Base-by-base conservation (phyloP, 345 rosid genomes). In the Tarenaya hassleriana region DNA sequence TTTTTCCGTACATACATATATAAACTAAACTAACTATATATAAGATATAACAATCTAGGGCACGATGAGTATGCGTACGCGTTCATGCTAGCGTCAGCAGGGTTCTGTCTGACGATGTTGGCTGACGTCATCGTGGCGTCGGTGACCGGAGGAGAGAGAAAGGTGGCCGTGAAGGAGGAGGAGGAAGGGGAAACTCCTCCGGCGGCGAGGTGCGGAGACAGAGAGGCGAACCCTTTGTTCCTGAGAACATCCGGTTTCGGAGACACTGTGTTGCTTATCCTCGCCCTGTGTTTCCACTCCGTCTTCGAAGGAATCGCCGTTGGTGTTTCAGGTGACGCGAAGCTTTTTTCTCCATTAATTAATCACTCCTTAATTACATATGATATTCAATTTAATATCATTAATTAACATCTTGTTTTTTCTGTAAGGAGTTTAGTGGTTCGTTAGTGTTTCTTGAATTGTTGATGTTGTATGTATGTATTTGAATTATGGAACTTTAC, bases 301-400 rank as follows among this genome's bases (percentile, higher is more conserved):
- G 53, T 89, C 32, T 89, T 89, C 45, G 95, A 86, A 68, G 97
- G 97, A 5, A 89, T 86, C 10, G 97, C 95, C 5, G 68, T 89
- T 56, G 97, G 97, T 37, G 80, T 83, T 41, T 66, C 95, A 47
- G 94, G 88, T 81, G 78, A n/a, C n/a, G n/a, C n/a, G n/a, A n/a
- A n/a, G n/a, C n/a, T n/a, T n/a, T n/a, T n/a, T n/a, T n/a, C n/a
- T n/a, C n/a, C n/a, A n/a, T 15, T 21, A 37, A 2, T 2, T 37
- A 37, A 27, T 40, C 27, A 11, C 46, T 34, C 42, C 16, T 49
- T n/a, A n/a, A n/a, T n/a, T n/a, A n/a, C n/a, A n/a, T n/a, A n/a
- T n/a, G n/a, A n/a, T n/a, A n/a, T n/a, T n/a, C n/a, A n/a, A n/a
- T n/a, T n/a, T n/a, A n/a, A n/a, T n/a, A n/a, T n/a, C n/a, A n/a